Evolutionary conservation across 352 stramenopile species (phyloP).

Genomic region (Pythium phragmiticola): DNA sequence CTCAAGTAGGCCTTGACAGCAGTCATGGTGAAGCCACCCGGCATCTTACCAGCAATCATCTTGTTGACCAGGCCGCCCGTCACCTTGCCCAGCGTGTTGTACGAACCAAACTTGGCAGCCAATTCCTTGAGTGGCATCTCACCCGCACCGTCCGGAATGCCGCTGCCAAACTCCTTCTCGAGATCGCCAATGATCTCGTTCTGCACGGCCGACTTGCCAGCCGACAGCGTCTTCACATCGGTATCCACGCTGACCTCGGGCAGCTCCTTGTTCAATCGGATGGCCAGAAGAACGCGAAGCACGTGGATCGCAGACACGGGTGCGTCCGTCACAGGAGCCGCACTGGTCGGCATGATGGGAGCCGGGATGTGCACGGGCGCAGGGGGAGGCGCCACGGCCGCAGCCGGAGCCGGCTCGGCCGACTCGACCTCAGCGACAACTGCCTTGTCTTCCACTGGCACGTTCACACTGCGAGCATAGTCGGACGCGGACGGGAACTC

Average conservation of each 20-base stretch:
- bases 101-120: constrained; percentile 59
- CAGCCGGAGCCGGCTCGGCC: constrained; percentile 19
- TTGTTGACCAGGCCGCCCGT: constrained; percentile 62
- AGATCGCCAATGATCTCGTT: constrained; percentile 89
- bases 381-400: constrained; percentile 29
- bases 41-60: constrained; percentile 81
- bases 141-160: constrained; percentile 63
- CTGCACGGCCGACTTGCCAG: constrained; percentile 84
- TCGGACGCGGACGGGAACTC: constrained; percentile 65
- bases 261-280: constrained; percentile 75
- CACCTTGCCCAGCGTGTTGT: constrained; percentile 74
- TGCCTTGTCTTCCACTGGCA: constrained; percentile 19
- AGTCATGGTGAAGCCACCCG: constrained; percentile 81
- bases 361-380: constrained; percentile 27
- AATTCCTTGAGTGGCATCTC: constrained; percentile 78
- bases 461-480: constrained; percentile 40
- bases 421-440: constrained; percentile 8
- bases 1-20: constrained; percentile 73
- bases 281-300: constrained; percentile 71
- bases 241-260: constrained; percentile 67
- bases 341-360: constrained; percentile 27
- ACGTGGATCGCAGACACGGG: constrained; percentile 65
- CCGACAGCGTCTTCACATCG: constrained; percentile 77
- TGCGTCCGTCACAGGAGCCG: constrained; percentile 45
- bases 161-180: constrained; percentile 82